Conservation (phyloP, 768 basidiomycete genomes). For the Russula griseocarnosa region DNA sequence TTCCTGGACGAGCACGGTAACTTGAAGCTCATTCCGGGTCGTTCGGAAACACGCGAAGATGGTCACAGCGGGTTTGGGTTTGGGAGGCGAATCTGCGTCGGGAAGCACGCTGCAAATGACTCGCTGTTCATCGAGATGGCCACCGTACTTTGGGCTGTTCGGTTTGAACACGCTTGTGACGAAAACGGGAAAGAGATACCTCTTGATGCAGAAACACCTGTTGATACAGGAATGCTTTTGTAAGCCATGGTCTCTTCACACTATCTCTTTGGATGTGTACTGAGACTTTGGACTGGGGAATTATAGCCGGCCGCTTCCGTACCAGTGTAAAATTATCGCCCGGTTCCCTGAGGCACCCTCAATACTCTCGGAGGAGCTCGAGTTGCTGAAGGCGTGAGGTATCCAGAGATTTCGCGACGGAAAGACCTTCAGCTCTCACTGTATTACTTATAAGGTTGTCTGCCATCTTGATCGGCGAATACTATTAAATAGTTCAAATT, state of each 20-base stretch:
- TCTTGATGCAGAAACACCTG: not conserved
- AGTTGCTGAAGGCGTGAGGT: conserved; percentile 9
- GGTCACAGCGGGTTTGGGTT: conserved; percentile 25
- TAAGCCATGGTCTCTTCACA: conserved; percentile 4
- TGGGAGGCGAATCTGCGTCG: conserved; percentile 26
- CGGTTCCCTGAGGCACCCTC: conserved; percentile 12
- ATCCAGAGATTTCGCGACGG: too few species aligned
- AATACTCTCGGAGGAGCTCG: conserved; percentile 10
- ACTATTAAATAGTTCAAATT: too few species aligned
- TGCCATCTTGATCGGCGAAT: too few species aligned
- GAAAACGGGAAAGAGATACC: conserved; percentile 13
- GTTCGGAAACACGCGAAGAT: conserved; percentile 14
- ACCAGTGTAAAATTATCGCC: not conserved
- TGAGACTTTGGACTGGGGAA: not conserved
- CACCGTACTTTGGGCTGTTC: conserved; percentile 26
- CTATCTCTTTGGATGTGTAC: not conserved
- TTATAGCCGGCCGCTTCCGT: conserved; percentile 10
- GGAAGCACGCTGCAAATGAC: conserved; percentile 27
- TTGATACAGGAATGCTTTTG: conserved; percentile 21
- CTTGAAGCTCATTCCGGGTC: conserved; percentile 6
- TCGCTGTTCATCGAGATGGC: conserved; percentile 29
- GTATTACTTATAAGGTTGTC: too few species aligned
- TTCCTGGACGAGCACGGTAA: conserved; percentile 19
- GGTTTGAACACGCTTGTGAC: conserved; percentile 19
- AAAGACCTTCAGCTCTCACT: not conserved